These are phyloP conservation scores for Nissolia schottii DNA, from an alignment of 306 rosid species.

Conservation along the genomic window DNA sequence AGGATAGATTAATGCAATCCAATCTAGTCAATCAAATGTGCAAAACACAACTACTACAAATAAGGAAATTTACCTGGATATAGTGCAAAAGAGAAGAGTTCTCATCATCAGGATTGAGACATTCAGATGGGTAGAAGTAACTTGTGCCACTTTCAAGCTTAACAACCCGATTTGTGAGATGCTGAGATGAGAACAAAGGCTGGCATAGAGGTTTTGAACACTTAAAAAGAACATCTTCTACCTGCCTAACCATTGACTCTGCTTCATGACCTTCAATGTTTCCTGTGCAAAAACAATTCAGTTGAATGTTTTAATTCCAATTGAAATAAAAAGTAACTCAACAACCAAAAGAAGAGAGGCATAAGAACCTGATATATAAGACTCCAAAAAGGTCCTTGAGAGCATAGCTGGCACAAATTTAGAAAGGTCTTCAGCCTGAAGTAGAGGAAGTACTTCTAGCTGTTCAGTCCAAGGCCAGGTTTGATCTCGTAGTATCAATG, in stretches of 20 bases:
- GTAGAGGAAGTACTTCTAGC: conserved; percentile 66
- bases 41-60: not conserved
- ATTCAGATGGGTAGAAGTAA: conserved; percentile 70
- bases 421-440: conserved; percentile 75
- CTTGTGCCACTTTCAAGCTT: conserved; percentile 69
- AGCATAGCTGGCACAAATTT: conserved; percentile 80
- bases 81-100: conserved; percentile 88
- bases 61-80: conserved; percentile 57
- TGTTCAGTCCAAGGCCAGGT: conserved; percentile 78
- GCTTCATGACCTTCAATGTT: conserved; percentile 76
- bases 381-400: conserved; percentile 79
- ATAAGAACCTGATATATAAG: conserved; percentile 65
- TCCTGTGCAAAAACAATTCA: conserved; percentile 43
- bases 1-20: not conserved
- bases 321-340: conserved; percentile 15
- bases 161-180: conserved; percentile 67
- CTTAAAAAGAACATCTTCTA: conserved; percentile 65
- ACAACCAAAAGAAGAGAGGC: not conserved
- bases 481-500: conserved; percentile 68
- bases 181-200: conserved; percentile 78
- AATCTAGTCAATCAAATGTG: not conserved
- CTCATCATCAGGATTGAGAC: conserved; percentile 81
- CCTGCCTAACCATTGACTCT: conserved; percentile 53
- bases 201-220: conserved; percentile 55
- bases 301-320: not conserved